These are phyloP conservation scores for Chenopodium album DNA, from an alignment of 148 eudicot species.

Conservation along the genomic window DNA sequence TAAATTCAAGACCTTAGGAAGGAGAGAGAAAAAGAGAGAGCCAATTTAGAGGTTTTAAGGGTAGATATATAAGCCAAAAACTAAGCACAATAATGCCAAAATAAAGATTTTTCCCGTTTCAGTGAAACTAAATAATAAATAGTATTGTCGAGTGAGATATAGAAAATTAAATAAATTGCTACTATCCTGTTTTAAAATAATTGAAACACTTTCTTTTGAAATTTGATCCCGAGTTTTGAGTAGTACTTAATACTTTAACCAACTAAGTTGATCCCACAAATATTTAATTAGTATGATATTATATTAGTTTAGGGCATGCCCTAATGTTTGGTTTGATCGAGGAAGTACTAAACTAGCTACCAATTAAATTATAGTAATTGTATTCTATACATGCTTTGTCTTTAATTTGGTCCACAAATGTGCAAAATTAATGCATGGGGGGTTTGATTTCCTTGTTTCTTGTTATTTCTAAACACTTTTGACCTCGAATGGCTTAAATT, in stretches of 20 bases:
- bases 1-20: background rate
- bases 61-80: constrained; percentile 6
- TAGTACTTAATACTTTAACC: too few relatives aligned
- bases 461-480: constrained; percentile 15
- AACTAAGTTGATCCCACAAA: too few relatives aligned
- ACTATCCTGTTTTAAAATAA: too few relatives aligned
- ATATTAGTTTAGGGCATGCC: constrained; percentile 9
- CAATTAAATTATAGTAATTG: background rate
- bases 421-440: constrained; percentile 24
- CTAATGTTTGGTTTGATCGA: constrained; percentile 22
- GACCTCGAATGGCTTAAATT: constrained; percentile 21
- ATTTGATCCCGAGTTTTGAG: too few relatives aligned
- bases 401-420: constrained; percentile 21
- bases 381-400: constrained; percentile 3
- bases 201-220: too few relatives aligned
- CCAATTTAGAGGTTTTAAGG: background rate
- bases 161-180: too few relatives aligned
- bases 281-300: background rate
- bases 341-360: background rate
- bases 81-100: constrained; percentile 11
- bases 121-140: background rate
- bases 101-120: constrained; percentile 7
- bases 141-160: too few relatives aligned
- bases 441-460: constrained; percentile 34
- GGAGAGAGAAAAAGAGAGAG: background rate